Evolutionary conservation across 2,329 filamentous ascomycete genomes (phyloP).

Genomic region (Lasiodiplodia theobromae): DNA sequence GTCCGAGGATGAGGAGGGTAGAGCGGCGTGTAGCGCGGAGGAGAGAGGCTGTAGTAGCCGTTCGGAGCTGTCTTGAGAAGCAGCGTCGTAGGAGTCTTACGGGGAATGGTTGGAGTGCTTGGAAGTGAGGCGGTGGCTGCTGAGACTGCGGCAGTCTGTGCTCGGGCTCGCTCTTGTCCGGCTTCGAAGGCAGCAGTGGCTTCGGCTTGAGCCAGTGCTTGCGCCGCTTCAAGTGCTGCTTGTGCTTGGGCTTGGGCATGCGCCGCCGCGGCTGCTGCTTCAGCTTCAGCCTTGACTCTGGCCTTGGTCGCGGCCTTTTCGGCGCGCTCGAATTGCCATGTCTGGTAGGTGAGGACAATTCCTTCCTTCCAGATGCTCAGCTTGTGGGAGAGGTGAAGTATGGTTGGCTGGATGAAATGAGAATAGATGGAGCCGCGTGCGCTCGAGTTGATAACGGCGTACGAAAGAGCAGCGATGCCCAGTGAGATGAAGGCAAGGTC

Average conservation of each 20-base stretch:
- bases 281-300: background rate
- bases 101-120: background rate
- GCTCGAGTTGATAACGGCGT: background rate
- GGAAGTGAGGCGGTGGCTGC: background rate
- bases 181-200: too few relatives aligned
- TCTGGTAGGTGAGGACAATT: background rate
- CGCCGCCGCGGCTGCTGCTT: background rate
- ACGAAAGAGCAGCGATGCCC: background rate
- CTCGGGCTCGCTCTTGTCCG: too few relatives aligned
- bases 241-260: background rate
- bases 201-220: too few relatives aligned
- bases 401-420: background rate
- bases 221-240: background rate
- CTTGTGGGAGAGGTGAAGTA: background rate
- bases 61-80: too few relatives aligned
- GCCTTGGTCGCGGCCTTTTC: background rate
- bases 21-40: background rate
- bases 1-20: background rate
- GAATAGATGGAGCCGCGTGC: background rate
- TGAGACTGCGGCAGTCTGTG: too few relatives aligned
- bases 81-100: too few relatives aligned
- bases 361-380: background rate
- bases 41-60: too few relatives aligned
- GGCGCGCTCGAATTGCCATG: background rate
- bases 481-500: background rate